Evolutionary conservation across 1,139 yeast genomes (phyloP), one percentile per base, ranked within the genome.

Genomic region (Blastobotrys buckinghamii): DNA sequence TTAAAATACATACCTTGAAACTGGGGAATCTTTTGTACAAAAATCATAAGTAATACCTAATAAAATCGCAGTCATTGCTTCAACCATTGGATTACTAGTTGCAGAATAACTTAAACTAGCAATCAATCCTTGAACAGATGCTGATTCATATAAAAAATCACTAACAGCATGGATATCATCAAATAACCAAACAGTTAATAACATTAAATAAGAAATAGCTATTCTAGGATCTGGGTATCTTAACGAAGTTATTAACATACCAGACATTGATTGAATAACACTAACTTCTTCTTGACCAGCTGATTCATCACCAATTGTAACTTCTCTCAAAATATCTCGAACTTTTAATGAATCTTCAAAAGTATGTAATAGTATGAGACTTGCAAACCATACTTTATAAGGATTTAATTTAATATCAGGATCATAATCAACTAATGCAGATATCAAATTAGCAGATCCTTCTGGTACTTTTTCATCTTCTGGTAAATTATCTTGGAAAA

Each of bases 21-120:
- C 67, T 0, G 96, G 90, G 0, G 97, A 85, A 2, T 72, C 70
- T 45, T 75, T 74, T 2, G 88, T 72, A 5, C 94, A 81, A 61
- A 90, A 92, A 55, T 90, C 97, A 61, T 87, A 94, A 0, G 81
- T 74, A 1, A 85, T 74, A 22, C 97, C 97, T 12, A 92, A 64
- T 29, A 90, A 68, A 19, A 84, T 72, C 0, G 88, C 76, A 1
- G 84, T 77, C 74, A 90, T 73, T 1, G 96, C 92, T 61, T 86
- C 89, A 0, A 86, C 79, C 13, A 87, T 65, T 3, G 77, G 73
- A 54, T 74, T 77, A 42, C 80, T 70, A 22, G 4, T 22, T 0
- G 83, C 73, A 29, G 79, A 73, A 51, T 81, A 83, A 1, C 87
- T 76, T 16, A 87, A 70, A 50, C 78, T 82, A 1, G 90, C 77